phyloP scores from a whole-genome alignment of 306 rosid species.

The Parietaria judaica region DNA sequence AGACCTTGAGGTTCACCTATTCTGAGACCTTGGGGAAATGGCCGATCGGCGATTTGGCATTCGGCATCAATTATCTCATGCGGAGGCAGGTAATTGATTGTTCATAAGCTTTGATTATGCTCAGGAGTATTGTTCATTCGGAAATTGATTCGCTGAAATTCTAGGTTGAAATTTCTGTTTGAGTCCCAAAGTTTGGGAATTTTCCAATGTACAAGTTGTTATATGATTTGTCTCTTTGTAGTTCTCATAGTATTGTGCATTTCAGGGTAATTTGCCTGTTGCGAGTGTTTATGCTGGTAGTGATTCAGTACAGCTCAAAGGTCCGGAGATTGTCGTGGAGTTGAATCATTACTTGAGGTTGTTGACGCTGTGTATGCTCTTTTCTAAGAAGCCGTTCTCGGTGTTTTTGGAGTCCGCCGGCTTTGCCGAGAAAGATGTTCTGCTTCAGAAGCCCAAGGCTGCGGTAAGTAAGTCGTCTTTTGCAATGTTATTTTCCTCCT shows the following conservation, averaged over 20 bases:
- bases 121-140: neutral
- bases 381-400: conserved; percentile 88
- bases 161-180: too few species aligned
- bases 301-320: conserved; percentile 58
- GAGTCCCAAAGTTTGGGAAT: too few species aligned
- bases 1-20: conserved; percentile 81
- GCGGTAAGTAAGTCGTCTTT: conserved; percentile 41
- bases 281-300: conserved; percentile 87
- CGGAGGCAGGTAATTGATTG: conserved; percentile 62
- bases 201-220: too few species aligned
- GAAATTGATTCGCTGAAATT: neutral
- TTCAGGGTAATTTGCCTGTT: conserved; percentile 83
- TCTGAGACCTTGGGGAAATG: conserved; percentile 88
- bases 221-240: too few species aligned
- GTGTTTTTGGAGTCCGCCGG: conserved; percentile 90
- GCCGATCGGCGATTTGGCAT: conserved; percentile 99
- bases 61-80: conserved; percentile 87
- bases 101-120: neutral
- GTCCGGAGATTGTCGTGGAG: conserved; percentile 64
- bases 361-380: conserved; percentile 64
- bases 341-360: conserved; percentile 55
- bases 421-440: conserved; percentile 64
- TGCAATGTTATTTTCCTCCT: neutral
- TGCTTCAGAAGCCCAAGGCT: conserved; percentile 89
- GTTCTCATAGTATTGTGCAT: neutral